Base-by-base conservation (phyloP, 495 filamentous ascomycete species). In the Trichoderma reesei region DNA sequence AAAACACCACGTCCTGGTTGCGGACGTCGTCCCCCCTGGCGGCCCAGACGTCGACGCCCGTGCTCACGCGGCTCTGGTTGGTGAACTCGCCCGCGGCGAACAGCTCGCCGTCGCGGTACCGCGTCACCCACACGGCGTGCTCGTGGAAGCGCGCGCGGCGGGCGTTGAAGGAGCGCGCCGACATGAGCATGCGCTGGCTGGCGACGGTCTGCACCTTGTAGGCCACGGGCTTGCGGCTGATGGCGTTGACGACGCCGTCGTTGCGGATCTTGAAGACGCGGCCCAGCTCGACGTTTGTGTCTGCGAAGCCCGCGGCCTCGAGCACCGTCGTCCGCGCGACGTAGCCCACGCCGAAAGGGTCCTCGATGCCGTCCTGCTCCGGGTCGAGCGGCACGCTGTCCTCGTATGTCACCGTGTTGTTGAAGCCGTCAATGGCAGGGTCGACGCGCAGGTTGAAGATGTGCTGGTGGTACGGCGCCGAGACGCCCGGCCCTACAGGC, bases 361-460 rank as follows among this genome's bases (percentile, higher is more conserved):
- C 96, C 74, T 95, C 90, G 8, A 81, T 76, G 66, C 85, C 88
- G 36, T 91, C 91, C 6, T 92, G 86, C 41, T 88, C 85, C 0
- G 85, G 90, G 0, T 84, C 75, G 0, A 85, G 85, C 2, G 80
- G 76, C 5, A 80, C 78, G 3, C 89, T 86, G 71, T 96, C 92
- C 31, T 88, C 85, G 74, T 92, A 84, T 79, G 90, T 92, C 62
- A 96, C 81, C 3, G 91, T 94, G 74, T 96, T 98, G 65, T 85
- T 79, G 1, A 86, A 85, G 0, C 93, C 93, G 71, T 97, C 93
- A 67, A 98, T 85, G 66, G 93, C 92, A 26, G 93, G 86, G 70
- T 98, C 90, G 33, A 96, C 75, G 13, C 93, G 90, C 31, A 98
- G 80, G 72, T 91, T 96, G 83, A 98, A 98, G 37, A 98, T 80